Base-by-base conservation (phyloP, 257 asterid species). In the Thymus mandschuricus region DNA sequence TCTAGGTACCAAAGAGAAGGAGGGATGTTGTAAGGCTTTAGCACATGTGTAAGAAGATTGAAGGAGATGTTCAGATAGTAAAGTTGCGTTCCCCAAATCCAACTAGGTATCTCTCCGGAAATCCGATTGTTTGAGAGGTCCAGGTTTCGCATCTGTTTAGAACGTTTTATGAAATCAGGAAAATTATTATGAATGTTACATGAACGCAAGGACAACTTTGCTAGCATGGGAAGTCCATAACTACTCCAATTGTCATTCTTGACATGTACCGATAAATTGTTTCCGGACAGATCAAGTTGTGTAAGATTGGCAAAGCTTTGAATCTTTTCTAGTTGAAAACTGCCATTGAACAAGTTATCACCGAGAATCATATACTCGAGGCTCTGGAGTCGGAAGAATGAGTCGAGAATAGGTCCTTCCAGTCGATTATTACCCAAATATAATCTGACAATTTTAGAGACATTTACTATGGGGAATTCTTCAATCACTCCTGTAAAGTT, bases 121-220 rank as follows among this genome's bases (percentile, higher is more conserved):
- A 82, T 71, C 54, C 34, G 59, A 68, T 81, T 79, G 76, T 56
- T 28, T 0, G 89, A 82, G 3, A 85, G 83, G 76, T 86, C 84
- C 31, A 86, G 68, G 0, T 5, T 3, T 0, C 0, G 0, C 66
- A 83, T 0, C 0, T 28, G n/a, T n/a, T n/a, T 30, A 0, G 33
- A 10, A n/a, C 44, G 70, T 35, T 73, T 64, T 33, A 21, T 38
- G 29, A 78, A 35, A 27, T 75, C 45, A 2, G 88, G 88, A 55
- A 86, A 79, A 2, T 8, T 12, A 10, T 30, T n/a, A n/a, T n/a
- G 10, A 43, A 86, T 15, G 34, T 77, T 60, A 74, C 86, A 84
- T 7, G 66, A 60, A 60, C 13, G 48, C 35, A 60, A 48, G 5
- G 2, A 0, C 3, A 60, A 2, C 7, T 1, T 3, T 13, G 9